A percentile compares a stretch with the other conserved stretches of the same genome.
phyloP scores from a whole-genome alignment of 495 filamentous ascomycete species.

The Lichina pygmaea region DNA sequence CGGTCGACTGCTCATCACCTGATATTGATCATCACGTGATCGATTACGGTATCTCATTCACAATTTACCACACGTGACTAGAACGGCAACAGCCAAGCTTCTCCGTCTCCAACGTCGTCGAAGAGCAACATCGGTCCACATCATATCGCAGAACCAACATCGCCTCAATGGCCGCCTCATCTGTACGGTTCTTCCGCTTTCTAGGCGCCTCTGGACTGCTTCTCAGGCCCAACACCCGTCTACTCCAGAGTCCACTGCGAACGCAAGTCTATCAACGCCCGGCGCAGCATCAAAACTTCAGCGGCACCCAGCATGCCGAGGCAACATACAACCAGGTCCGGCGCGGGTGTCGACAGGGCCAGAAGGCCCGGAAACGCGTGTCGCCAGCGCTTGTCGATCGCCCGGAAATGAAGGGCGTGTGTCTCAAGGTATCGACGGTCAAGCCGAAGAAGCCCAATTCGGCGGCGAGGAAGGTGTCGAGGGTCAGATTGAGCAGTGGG shows the following conservation, averaged over 20 bases:
- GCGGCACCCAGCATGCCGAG: slow-evolving; percentile 1
- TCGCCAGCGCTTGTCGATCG: slow-evolving; percentile 60
- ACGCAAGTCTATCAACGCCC: slow-evolving; percentile 1
- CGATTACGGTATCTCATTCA: no score
- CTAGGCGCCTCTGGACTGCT: background rate
- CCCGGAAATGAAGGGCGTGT: slow-evolving; percentile 81
- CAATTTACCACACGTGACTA: no score
- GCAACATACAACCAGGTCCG: slow-evolving; percentile 18
- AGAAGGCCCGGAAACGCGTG: slow-evolving; percentile 52
- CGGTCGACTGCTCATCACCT: no score
- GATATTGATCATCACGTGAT: no score
- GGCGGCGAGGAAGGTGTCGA: slow-evolving; percentile 73
- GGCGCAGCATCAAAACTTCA: slow-evolving; percentile 3
- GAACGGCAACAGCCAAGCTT: no score
- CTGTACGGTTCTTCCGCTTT: background rate
- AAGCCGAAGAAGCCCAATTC: slow-evolving; percentile 99
- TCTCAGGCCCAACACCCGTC: background rate
- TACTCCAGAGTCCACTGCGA: slow-evolving; percentile 5
- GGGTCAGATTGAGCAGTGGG: slow-evolving; percentile 67
- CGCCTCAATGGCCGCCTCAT: background rate
- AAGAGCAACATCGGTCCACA: no score
- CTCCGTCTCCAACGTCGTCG: no score
- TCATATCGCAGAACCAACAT: no score
- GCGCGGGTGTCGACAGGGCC: slow-evolving; percentile 45
- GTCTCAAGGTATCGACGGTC: slow-evolving; percentile 69